phyloP scores from a whole-genome alignment of 768 basidiomycete species.

The Mycena venus region DNA sequence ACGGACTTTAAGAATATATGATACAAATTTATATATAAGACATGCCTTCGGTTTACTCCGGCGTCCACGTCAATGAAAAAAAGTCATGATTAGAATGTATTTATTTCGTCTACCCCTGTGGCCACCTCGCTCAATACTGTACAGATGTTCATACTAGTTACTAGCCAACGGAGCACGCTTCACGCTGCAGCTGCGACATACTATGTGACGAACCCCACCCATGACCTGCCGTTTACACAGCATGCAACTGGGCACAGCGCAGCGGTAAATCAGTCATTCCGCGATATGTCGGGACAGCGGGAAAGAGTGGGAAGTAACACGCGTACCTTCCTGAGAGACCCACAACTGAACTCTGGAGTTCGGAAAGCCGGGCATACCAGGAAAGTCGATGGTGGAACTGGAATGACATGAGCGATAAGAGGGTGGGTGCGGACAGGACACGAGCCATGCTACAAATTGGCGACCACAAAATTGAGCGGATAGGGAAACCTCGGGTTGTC shows the following conservation, averaged over 20 bases:
- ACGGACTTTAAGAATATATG: constrained; percentile 91
- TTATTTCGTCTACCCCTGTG: no score
- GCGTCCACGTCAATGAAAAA: no score
- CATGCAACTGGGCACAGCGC: neutral
- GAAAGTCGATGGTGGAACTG: neutral
- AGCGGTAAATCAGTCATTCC: neutral
- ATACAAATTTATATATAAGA: no score
- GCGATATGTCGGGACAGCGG: neutral
- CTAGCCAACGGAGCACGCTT: no score
- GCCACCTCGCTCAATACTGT: no score
- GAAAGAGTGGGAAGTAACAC: neutral
- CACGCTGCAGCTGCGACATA: no score
- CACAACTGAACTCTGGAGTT: neutral
- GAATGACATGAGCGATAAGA: neutral
- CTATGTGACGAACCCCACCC: no score
- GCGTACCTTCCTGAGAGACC: neutral
- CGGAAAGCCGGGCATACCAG: neutral
- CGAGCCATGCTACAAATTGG: neutral
- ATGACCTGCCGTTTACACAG: neutral
- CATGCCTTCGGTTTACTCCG: constrained; percentile 48
- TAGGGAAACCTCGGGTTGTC: neutral
- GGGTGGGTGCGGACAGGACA: neutral
- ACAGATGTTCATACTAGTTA: no score
- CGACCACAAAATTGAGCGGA: neutral
- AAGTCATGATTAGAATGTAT: no score